Conservation (phyloP, 2,329 filamentous ascomycete genomes). For the Pseudonectria buxi region DNA sequence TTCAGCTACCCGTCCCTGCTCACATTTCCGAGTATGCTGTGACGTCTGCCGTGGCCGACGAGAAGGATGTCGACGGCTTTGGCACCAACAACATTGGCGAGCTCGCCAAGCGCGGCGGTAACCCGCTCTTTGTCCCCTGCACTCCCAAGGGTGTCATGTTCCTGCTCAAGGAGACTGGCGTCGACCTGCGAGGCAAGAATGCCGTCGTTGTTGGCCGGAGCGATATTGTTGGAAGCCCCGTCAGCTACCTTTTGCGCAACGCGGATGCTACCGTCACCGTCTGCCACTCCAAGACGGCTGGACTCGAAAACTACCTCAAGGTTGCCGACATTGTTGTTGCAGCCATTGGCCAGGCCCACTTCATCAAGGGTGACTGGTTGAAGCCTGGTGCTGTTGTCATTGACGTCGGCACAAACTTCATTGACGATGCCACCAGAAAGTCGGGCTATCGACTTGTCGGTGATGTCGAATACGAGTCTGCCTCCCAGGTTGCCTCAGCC, state of each 20-base stretch:
- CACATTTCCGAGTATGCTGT: slow-evolving; percentile 86
- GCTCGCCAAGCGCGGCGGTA: slow-evolving; percentile 88
- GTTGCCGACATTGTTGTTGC: slow-evolving; percentile 84
- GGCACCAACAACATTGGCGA: slow-evolving; percentile 92
- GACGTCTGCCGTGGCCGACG: slow-evolving; percentile 82
- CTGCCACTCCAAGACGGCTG: slow-evolving; percentile 82
- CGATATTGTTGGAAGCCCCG: slow-evolving; percentile 94
- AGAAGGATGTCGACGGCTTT: slow-evolving; percentile 98
- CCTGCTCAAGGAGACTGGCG: slow-evolving; percentile 73
- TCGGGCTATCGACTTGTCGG: slow-evolving; percentile 88
- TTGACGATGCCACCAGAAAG: slow-evolving; percentile 83
- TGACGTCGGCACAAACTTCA: slow-evolving; percentile 95
- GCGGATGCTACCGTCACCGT: slow-evolving; percentile 95
- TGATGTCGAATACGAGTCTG: slow-evolving; percentile 87
- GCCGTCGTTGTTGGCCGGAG: slow-evolving; percentile 92
- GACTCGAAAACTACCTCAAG: slow-evolving; percentile 68
- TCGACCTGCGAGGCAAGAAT: slow-evolving; percentile 81
- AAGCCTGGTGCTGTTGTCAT: slow-evolving; percentile 95
- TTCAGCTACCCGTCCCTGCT: slow-evolving; percentile 84
- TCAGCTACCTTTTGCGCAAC: slow-evolving; percentile 91
- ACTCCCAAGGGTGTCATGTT: slow-evolving; percentile 98
- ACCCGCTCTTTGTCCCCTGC: slow-evolving; percentile 85
- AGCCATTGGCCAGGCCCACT: slow-evolving; percentile 79
- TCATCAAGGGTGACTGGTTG: slow-evolving; percentile 92
- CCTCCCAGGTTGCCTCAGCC: slow-evolving; percentile 75